Evolutionary conservation across 2,329 filamentous ascomycete species (phyloP), one percentile per base, ranked within the genome.

Genomic region (Sporothrix mexicana): DNA sequence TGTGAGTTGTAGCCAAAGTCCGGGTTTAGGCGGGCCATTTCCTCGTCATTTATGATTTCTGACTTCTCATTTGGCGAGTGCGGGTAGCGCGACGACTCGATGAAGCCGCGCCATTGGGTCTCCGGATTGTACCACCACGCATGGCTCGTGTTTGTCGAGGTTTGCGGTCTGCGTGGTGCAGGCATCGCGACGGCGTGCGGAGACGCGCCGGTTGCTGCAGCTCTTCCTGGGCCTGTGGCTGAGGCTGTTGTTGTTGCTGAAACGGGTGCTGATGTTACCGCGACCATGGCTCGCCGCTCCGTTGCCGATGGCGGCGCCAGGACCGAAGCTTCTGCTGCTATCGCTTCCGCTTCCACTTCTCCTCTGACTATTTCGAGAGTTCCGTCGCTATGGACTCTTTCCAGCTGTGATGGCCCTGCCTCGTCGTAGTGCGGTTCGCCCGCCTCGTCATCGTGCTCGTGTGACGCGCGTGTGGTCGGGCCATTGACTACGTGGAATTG

Each of bases 31-130:
- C 78, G 77, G 3, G 79, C 79, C 72, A 88, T 79, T 69, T 82
- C 81, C 20, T 84, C 83, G 10, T 83, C 80, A 36, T 84, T 81
- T 49, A 89, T 81, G 17, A 88, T 80, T 71, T 85, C 81, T 17
- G 84, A 85, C 73, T 83, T 81, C 75, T 88, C 86, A 75, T 85
- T 80, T 2, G 80, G 79, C 68, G 82, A 79, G 53, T 81, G 85
- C 1, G 86, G 86, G 77, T 87, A 88, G 6, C 82, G 80, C 2
- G 87, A 88, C 13, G 88, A 88, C 41, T 82, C 82, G 30, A 89
- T 80, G 77, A 88, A 89, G 68, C 85, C 83, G 12, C 81, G 80
- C 88, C 88, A 90, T 72, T 82, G 81, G 13, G 85, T 80, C 13
- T 83, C 82, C 4, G 82, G 69, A 55, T 74, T 75, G 69, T 76